phyloP scores from a whole-genome alignment of 805 yeast species.

The Zygotorulaspora chibaensis region DNA sequence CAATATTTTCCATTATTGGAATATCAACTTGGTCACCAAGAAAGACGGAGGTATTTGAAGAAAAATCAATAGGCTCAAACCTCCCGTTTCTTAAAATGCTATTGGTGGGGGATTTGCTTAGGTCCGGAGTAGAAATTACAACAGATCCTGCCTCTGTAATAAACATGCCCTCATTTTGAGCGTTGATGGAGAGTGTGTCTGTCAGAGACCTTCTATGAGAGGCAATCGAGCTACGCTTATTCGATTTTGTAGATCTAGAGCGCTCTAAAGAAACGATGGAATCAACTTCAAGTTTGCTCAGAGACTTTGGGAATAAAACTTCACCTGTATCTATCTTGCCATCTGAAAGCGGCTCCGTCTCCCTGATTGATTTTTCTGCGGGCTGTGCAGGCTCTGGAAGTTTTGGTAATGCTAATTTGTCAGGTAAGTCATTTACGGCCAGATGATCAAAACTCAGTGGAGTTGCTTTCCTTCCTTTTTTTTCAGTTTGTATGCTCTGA shows the following conservation, averaged over 20 bases:
- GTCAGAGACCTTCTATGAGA: conserved; percentile 31
- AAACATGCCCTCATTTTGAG: conserved; percentile 46
- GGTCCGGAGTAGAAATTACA: conserved; percentile 35
- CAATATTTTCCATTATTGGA: no score
- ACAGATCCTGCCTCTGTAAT: conserved; percentile 37
- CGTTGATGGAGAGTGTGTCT: conserved; percentile 37
- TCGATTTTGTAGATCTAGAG: conserved; percentile 54
- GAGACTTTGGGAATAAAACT: conserved; percentile 65
- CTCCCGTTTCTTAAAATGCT: conserved; percentile 36
- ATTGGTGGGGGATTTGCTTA: conserved; percentile 36
- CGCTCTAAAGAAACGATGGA: conserved; percentile 71
- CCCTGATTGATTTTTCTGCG: not conserved
- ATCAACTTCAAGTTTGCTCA: conserved; percentile 65
- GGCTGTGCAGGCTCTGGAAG: not conserved
- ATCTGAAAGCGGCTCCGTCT: conserved; percentile 3
- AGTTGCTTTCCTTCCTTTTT: conserved; percentile 25
- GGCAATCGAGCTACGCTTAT: conserved; percentile 30
- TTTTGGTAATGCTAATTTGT: not conserved
- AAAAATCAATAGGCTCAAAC: conserved; percentile 30
- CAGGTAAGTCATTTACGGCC: not conserved
- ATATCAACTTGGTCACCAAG: not conserved
- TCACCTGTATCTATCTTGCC: conserved; percentile 44
- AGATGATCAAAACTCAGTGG: conserved; percentile 26
- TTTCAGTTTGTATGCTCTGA: not conserved
- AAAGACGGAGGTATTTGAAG: conserved; percentile 9